These are phyloP conservation scores for Conticribra weissflogii DNA, from an alignment of 108 stramenopile species.

Conservation along the genomic window DNA sequence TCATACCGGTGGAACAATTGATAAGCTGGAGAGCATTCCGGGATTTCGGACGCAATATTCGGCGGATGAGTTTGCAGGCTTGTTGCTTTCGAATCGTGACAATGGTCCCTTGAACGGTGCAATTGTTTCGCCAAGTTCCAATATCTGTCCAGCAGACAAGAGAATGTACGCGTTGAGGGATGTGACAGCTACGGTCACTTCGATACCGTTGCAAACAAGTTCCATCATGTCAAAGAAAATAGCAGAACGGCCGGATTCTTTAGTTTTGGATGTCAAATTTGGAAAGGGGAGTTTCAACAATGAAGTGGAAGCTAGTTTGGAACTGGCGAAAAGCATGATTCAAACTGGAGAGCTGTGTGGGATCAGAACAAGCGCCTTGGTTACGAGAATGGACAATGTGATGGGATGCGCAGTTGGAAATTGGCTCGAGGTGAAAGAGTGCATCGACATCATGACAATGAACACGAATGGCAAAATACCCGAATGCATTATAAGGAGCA, in stretches of 20 bases:
- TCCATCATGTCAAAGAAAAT: slow-evolving; percentile 88
- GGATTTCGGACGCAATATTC: slow-evolving; percentile 58
- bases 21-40: slow-evolving; percentile 83
- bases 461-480: slow-evolving; percentile 18
- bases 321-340: slow-evolving; percentile 71
- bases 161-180: slow-evolving; percentile 85
- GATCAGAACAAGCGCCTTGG: slow-evolving; percentile 65
- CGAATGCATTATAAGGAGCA: neutral
- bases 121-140: slow-evolving; percentile 62
- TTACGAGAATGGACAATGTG: slow-evolving; percentile 81
- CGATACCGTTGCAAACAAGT: slow-evolving; percentile 74
- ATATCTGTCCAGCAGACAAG: slow-evolving; percentile 77
- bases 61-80: slow-evolving; percentile 53
- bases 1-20: slow-evolving; percentile 89
- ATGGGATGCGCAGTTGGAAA: slow-evolving; percentile 82
- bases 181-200: slow-evolving; percentile 77
- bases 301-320: slow-evolving; percentile 56
- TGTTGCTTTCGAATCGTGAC: slow-evolving; percentile 35
- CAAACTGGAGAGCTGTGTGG: slow-evolving; percentile 76
- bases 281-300: slow-evolving; percentile 64
- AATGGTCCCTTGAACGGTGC: slow-evolving; percentile 1
- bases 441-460: slow-evolving; percentile 66
- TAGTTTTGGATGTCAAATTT: slow-evolving; percentile 86
- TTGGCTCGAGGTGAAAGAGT: slow-evolving; percentile 83
- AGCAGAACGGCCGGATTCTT: slow-evolving; percentile 76